A percentile compares a stretch with the other conserved stretches of the same genome.
Conservation (phyloP, 2,329 filamentous ascomycete genomes). For the Parasarocladium wereldwijsianum region DNA sequence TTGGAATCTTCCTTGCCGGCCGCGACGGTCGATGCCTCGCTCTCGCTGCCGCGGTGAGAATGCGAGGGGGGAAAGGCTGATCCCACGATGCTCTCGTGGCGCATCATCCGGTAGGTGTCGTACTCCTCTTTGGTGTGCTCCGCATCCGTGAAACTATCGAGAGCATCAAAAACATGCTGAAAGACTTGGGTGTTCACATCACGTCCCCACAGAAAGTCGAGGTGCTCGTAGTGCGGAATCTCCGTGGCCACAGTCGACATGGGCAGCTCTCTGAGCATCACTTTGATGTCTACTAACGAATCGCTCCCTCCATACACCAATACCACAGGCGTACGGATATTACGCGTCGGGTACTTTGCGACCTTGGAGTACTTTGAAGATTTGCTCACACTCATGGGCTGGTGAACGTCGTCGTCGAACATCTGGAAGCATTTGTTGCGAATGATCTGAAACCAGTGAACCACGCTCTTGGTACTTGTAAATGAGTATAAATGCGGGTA, state of each 20-base stretch:
- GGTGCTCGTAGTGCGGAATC: constrained; percentile 86
- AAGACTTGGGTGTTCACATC: constrained; percentile 79
- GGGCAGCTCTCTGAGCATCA: constrained; percentile 84
- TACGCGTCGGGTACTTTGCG: constrained; percentile 87
- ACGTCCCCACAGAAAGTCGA: constrained; percentile 89
- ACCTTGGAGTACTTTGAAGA: constrained; percentile 86
- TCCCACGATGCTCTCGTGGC: constrained; percentile 34
- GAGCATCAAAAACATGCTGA: constrained; percentile 76
- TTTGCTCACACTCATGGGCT: constrained; percentile 54
- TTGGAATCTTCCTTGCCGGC: constrained; percentile 10
- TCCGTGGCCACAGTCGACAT: constrained; percentile 72
- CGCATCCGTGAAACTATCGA: constrained; percentile 54
- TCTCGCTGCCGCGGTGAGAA: constrained; percentile 18
- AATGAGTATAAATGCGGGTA: constrained; percentile 96
- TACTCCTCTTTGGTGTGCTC: constrained; percentile 46
- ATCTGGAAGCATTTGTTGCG: constrained; percentile 93
- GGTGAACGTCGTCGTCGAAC: constrained; percentile 89
- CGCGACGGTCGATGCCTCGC: constrained; percentile 19
- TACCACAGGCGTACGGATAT: constrained; percentile 91
- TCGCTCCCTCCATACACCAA: constrained; percentile 89
- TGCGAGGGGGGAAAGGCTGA: constrained; percentile 14
- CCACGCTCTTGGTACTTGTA: constrained; percentile 90
- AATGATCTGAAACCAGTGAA: constrained; percentile 99
- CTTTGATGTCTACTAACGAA: constrained; percentile 81
- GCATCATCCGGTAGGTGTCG: constrained; percentile 36